Base-by-base conservation (phyloP, 2,329 filamentous ascomycete genomes). In the Fusarium guadeloupense region DNA sequence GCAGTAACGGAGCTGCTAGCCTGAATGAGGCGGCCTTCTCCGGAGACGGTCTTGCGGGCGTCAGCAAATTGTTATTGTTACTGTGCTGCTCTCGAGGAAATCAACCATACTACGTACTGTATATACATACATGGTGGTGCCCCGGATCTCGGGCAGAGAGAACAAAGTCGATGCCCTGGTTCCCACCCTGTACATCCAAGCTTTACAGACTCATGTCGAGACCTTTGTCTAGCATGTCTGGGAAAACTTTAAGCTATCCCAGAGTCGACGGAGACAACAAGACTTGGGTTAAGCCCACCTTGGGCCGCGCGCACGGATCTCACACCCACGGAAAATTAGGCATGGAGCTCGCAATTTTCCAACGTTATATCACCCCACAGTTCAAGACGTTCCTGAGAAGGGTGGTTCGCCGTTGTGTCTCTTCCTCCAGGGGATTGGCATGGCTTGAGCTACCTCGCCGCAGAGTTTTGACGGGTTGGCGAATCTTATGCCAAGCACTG, bases 401-500 rank as follows among this genome's bases (percentile, higher is more conserved):
- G 62, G 57, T 50, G 55, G 54, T 35, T 55, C 46, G 41, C 57
- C 39, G 17, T 42, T 49, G 47, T 39, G 41, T 60, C 48, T 44
- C 44, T 53, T 20, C 19, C n/a, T 17, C 23, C 40, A 28, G 38
- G 40, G 40, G 62, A 68, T 67, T 69, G 59, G 67, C 33, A 42
- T 43, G 40, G 33, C 39, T 38, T 37, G 45, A 33, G 33, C 46
- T 52, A 57, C 49, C 51, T 53, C 47, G 8, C 25, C 50, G 42
- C 45, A 68, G 51, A 45, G 58, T 59, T 69, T 68, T 43, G 42
- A 52, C 42, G 54, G 50, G 39, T 52, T 64, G 40, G 19, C 43
- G 51, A 51, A 39, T 56, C 26, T 19, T 45, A 26, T 30, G 28
- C 14, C 40, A 57, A 31, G 17, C 20, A 23, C 16, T 43, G 51